A percentile compares a stretch with the other conserved stretches of the same genome.
Conservation (phyloP, 257 asterid genomes). For the Solanum sejunctum region DNA sequence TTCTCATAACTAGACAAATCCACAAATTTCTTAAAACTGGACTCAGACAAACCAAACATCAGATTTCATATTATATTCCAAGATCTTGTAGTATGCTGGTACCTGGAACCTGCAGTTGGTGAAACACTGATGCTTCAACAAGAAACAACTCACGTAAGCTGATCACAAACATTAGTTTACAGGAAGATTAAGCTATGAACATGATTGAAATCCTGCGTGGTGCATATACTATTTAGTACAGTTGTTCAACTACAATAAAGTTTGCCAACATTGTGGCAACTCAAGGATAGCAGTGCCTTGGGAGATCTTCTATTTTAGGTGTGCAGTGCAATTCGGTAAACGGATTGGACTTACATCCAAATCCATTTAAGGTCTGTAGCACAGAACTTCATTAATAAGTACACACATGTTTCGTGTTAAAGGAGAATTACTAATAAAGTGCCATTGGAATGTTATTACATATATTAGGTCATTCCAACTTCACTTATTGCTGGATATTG, state of each 20-base stretch:
- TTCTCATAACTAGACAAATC: background rate
- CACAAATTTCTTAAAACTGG: background rate
- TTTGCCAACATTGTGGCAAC: background rate
- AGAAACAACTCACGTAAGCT: background rate
- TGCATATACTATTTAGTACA: background rate
- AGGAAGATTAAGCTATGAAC: background rate
- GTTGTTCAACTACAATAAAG: background rate
- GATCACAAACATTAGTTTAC: background rate
- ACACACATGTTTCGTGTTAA: background rate
- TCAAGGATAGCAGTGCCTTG: background rate
- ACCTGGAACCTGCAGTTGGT: background rate
- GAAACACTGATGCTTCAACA: background rate
- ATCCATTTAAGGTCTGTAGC: background rate
- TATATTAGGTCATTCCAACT: background rate
- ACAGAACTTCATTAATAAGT: background rate
- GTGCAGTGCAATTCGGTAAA: background rate
- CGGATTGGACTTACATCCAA: background rate
- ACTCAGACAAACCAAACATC: background rate
- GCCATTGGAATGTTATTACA: background rate
- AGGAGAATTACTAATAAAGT: background rate
- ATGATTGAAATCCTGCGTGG: background rate
- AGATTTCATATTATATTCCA: background rate
- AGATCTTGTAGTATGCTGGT: background rate
- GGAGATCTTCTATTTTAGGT: background rate
- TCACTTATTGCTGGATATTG: background rate